These are phyloP conservation scores for Aspergillus sp. DNA, from an alignment of 2,329 filamentous ascomycete species.

Conservation along the genomic window DNA sequence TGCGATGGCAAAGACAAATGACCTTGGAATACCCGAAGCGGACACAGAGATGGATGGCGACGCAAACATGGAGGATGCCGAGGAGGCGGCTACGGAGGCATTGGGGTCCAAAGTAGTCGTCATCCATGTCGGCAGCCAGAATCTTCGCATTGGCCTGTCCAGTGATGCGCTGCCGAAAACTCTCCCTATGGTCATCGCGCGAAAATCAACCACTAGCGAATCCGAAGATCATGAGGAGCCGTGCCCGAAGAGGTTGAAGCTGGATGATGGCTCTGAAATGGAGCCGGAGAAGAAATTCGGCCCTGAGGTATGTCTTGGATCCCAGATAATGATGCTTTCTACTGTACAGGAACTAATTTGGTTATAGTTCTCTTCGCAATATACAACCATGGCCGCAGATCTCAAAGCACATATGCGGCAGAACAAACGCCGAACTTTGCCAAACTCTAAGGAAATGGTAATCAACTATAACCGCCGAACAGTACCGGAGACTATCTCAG, in stretches of 20 bases:
- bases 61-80: conserved; percentile 58
- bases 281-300: conserved; percentile 80
- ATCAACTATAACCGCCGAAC: conserved; percentile 89
- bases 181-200: conserved; percentile 87
- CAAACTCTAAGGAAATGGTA: conserved; percentile 96
- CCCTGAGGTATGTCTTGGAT: conserved; percentile 63
- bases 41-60: conserved; percentile 46
- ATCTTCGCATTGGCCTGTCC: conserved; percentile 89
- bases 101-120: conserved; percentile 90
- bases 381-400: conserved; percentile 78
- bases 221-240: conserved; percentile 80
- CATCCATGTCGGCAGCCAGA: conserved; percentile 93
- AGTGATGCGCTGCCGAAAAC: conserved; percentile 94
- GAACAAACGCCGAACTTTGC: conserved; percentile 91
- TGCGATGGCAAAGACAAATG: conserved; percentile 70
- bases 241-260: conserved; percentile 64
- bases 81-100: conserved; percentile 58
- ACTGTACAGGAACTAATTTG: background rate
- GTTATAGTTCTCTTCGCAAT: conserved; percentile 60
- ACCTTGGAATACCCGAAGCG: conserved; percentile 57
- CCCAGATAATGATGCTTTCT: background rate
- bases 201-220: conserved; percentile 74
- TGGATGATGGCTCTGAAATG: conserved; percentile 51
- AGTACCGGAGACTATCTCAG: conserved; percentile 80
- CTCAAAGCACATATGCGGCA: conserved; percentile 86